Evolutionary conservation across 2,329 filamentous ascomycete species (phyloP).

Genomic region (Stachybotrys chartarum): DNA sequence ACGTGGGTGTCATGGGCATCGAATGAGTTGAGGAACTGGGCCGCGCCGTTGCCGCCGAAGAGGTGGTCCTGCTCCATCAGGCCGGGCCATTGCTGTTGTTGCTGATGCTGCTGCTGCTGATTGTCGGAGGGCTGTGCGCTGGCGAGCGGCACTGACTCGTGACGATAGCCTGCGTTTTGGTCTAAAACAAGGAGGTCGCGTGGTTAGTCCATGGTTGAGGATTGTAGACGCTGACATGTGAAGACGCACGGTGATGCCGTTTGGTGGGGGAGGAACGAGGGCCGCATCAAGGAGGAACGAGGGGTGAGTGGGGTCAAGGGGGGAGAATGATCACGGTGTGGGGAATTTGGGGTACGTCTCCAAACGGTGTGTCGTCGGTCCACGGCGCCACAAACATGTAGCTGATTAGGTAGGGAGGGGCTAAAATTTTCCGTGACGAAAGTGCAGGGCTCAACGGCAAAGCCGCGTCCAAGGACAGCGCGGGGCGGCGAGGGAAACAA

Average conservation of each 20-base stretch:
- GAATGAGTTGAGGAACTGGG: slow-evolving; percentile 38
- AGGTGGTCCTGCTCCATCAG: slow-evolving; percentile 24
- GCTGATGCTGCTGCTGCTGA: background rate
- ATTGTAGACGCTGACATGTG: slow-evolving; percentile 3
- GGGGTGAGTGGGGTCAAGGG: slow-evolving; percentile 4
- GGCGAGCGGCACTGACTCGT: slow-evolving; percentile 17
- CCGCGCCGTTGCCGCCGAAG: slow-evolving; percentile 30
- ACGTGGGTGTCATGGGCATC: slow-evolving; percentile 36
- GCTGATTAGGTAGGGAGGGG: slow-evolving; percentile 7
- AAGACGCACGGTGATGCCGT: slow-evolving; percentile 4
- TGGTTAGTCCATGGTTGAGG: slow-evolving; percentile 20
- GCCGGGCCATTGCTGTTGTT: slow-evolving; percentile 19
- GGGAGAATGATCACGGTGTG: slow-evolving; percentile 1
- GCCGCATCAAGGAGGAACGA: background rate
- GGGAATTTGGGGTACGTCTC: background rate
- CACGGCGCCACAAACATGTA: background rate
- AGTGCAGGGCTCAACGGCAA: background rate
- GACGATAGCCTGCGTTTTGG: slow-evolving; percentile 28
- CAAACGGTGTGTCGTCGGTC: too few species aligned
- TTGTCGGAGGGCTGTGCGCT: slow-evolving; percentile 9
- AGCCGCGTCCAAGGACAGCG: background rate
- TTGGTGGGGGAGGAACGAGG: background rate
- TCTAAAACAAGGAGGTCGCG: slow-evolving; percentile 20
- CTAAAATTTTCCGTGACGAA: background rate
- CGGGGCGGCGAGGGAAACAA: background rate